These are phyloP conservation scores for Globisporangium yorkense DNA, from an alignment of 352 stramenopile species.

Conservation along the genomic window DNA sequence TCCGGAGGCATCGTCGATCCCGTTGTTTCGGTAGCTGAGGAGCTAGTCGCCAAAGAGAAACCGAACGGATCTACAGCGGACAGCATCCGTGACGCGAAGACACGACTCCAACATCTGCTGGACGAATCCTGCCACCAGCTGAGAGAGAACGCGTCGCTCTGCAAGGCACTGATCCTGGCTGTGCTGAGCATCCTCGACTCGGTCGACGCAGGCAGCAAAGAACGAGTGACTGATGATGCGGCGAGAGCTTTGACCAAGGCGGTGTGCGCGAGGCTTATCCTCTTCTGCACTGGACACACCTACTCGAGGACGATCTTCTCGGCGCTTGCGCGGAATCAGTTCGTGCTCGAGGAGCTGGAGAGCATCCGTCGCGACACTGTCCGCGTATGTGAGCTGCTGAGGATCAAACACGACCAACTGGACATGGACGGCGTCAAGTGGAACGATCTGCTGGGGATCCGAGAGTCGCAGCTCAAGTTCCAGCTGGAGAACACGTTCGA, in stretches of 20 bases:
- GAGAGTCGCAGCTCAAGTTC: not conserved
- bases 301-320: not conserved
- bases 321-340: not conserved
- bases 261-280: not conserved
- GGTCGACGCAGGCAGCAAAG: not conserved
- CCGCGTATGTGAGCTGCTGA: not conserved
- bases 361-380: not conserved
- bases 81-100: not conserved
- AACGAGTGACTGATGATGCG: not conserved
- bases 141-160: not conserved
- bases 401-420: not conserved
- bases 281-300: not conserved
- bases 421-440: not conserved
- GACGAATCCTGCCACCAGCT: not conserved
- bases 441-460: not conserved
- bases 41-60: not conserved
- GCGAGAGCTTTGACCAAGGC: not conserved
- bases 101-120: not conserved
- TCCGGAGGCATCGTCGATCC: not conserved
- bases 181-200: not conserved
- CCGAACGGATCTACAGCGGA: no score
- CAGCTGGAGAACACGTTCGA: not conserved
- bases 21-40: not conserved
- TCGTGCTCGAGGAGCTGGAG: not conserved
- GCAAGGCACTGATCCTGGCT: not conserved